Evolutionary conservation across 2,329 filamentous ascomycete species (phyloP).

Genomic region (Cladosporium sp.): DNA sequence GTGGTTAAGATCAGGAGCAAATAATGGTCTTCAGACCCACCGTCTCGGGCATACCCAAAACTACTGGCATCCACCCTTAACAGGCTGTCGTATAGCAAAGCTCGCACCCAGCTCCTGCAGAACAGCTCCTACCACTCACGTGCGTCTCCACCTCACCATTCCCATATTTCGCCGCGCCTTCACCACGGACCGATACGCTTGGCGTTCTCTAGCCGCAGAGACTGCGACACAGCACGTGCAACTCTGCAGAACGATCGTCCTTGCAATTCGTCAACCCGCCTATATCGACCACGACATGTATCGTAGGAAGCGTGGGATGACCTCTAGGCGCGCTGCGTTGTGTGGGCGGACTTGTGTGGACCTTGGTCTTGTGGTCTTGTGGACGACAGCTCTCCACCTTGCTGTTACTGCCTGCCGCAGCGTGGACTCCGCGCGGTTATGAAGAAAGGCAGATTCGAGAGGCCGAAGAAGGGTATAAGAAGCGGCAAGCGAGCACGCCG

Average conservation of each 20-base stretch:
- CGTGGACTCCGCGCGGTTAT: not conserved
- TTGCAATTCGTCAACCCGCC: constrained; percentile 10
- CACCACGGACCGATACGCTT: constrained; percentile 8
- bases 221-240: constrained; percentile 11
- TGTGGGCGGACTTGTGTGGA: constrained; percentile 6
- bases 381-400: constrained; percentile 12
- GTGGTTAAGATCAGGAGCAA: not conserved
- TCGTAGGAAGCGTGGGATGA: constrained; percentile 15
- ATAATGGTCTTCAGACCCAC: constrained; percentile 7
- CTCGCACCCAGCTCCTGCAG: constrained; percentile 9
- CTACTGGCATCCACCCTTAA: not conserved
- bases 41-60: not conserved
- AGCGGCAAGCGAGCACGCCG: constrained; percentile 3
- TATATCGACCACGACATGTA: constrained; percentile 3
- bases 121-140: constrained; percentile 9
- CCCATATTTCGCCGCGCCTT: not conserved
- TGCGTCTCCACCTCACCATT: constrained; percentile 15
- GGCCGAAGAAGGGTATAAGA: constrained; percentile 11
- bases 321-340: constrained; percentile 6
- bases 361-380: constrained; percentile 15
- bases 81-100: not conserved
- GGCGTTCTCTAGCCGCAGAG: constrained; percentile 16
- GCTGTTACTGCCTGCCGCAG: not conserved
- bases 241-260: not conserved
- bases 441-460: not conserved